phyloP scores from a whole-genome alignment of 148 eudicot species.

The Chenopodium quinoa region DNA sequence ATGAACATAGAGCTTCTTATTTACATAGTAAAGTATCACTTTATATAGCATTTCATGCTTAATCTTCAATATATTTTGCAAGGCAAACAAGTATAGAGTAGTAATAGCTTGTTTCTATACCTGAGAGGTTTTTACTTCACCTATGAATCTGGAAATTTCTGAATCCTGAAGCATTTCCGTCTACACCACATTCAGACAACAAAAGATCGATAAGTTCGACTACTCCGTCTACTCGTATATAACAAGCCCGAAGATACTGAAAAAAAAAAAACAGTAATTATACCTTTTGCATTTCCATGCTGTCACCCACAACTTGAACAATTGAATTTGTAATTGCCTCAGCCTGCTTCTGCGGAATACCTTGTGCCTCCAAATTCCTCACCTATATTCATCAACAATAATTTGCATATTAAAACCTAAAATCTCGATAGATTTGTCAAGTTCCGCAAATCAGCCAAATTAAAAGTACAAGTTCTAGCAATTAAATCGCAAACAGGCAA shows the following conservation, averaged over 20 bases:
- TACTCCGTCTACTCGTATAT: no score
- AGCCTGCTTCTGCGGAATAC: conserved; percentile 73
- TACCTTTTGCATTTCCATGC: conserved; percentile 79
- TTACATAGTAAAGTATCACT: not conserved
- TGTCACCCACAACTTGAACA: conserved; percentile 65
- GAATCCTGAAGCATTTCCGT: conserved; percentile 54
- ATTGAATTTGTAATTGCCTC: conserved; percentile 79
- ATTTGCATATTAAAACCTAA: not conserved
- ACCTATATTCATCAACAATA: conserved; percentile 34
- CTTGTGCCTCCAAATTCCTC: conserved; percentile 73
- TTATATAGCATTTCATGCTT: not conserved
- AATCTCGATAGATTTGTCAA: not conserved
- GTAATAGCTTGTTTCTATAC: conserved; percentile 25
- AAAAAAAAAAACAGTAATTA: not conserved
- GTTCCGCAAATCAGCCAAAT: not conserved
- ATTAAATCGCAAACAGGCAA: not conserved
- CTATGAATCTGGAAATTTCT: conserved; percentile 50
- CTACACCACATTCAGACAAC: conserved; percentile 28
- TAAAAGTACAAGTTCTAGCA: not conserved
- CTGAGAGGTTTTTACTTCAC: conserved; percentile 74
- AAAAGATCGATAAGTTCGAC: not conserved
- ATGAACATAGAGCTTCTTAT: not conserved
- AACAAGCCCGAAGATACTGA: not conserved
- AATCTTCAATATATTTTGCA: not conserved
- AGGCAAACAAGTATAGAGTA: not conserved